Evolutionary conservation across 2,329 filamentous ascomycete species (phyloP).

Genomic region (Curvularia lunata): DNA sequence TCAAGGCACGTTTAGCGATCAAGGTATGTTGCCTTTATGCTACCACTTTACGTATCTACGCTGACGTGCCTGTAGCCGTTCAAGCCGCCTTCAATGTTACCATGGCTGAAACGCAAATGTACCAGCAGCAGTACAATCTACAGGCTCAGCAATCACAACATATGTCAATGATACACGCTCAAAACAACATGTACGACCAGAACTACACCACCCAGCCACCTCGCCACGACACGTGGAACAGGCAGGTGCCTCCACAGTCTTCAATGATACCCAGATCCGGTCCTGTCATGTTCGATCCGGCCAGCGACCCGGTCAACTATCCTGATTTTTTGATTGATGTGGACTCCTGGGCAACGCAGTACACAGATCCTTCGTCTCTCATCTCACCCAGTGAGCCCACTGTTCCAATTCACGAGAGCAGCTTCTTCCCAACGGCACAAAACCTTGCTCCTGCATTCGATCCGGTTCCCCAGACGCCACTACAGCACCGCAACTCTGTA

Average conservation of each 20-base stretch:
- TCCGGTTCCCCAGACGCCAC: slow-evolving; percentile 19
- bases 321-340: slow-evolving; percentile 28
- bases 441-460: slow-evolving; percentile 22
- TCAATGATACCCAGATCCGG: slow-evolving; percentile 37
- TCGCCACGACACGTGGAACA: slow-evolving; percentile 43
- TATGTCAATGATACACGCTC: slow-evolving; percentile 25
- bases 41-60: background rate
- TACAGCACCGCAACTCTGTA: slow-evolving; percentile 28
- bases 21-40: slow-evolving; percentile 25
- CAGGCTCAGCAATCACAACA: slow-evolving; percentile 26
- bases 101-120: slow-evolving; percentile 30
- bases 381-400: slow-evolving; percentile 39
- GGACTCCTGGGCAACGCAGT: slow-evolving; percentile 35
- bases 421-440: slow-evolving; percentile 27
- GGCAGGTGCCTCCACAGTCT: slow-evolving; percentile 38
- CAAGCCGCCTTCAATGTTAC: slow-evolving; percentile 33
- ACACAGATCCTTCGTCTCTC: slow-evolving; percentile 36
- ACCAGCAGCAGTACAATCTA: slow-evolving; percentile 29
- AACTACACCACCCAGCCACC: slow-evolving; percentile 34
- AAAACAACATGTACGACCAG: slow-evolving; percentile 26
- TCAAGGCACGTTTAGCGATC: slow-evolving; percentile 30
- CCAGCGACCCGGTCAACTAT: slow-evolving; percentile 36
- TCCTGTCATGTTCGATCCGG: slow-evolving; percentile 40
- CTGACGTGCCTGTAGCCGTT: slow-evolving; percentile 32
- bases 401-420: slow-evolving; percentile 30